A percentile compares a stretch with the other conserved stretches of the same genome.
Conservation (phyloP, 345 rosid genomes). For the Rhodomyrtus tomentosa region DNA sequence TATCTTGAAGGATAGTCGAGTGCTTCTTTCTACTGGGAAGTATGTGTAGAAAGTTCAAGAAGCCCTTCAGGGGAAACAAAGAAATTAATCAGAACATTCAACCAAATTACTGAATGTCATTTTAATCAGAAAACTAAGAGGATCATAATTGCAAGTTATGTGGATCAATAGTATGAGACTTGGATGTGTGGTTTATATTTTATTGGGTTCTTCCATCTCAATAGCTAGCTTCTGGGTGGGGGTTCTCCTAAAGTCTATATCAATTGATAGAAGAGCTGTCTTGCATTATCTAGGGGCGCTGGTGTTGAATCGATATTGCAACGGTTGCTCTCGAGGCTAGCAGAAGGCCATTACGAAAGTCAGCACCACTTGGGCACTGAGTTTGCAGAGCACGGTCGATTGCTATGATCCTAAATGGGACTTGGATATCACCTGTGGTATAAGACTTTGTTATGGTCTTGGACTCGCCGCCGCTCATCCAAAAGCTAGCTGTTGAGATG, state of each 20-base stretch:
- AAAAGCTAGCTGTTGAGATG: neutral
- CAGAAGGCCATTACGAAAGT: neutral
- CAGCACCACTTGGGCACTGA: too few species aligned
- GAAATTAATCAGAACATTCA: neutral
- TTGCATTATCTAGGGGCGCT: neutral
- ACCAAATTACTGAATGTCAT: neutral
- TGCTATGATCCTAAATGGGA: too few species aligned
- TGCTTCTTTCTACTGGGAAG: conserved; percentile 19
- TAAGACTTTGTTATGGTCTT: neutral
- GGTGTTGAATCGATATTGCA: neutral
- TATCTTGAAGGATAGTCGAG: conserved; percentile 18
- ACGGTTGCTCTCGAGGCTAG: neutral
- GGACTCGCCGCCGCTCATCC: neutral
- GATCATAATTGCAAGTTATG: neutral
- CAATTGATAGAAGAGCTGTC: neutral
- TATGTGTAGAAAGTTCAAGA: conserved; percentile 7
- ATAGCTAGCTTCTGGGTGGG: neutral
- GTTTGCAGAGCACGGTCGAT: too few species aligned
- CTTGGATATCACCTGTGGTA: too few species aligned
- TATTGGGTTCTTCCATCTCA: neutral
- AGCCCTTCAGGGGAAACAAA: neutral
- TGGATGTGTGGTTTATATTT: neutral
- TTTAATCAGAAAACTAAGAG: neutral
- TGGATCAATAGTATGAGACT: neutral
- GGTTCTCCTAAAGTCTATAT: neutral